phyloP scores from a whole-genome alignment of 139 green algal genomes.

The Chlorella sp. region DNA sequence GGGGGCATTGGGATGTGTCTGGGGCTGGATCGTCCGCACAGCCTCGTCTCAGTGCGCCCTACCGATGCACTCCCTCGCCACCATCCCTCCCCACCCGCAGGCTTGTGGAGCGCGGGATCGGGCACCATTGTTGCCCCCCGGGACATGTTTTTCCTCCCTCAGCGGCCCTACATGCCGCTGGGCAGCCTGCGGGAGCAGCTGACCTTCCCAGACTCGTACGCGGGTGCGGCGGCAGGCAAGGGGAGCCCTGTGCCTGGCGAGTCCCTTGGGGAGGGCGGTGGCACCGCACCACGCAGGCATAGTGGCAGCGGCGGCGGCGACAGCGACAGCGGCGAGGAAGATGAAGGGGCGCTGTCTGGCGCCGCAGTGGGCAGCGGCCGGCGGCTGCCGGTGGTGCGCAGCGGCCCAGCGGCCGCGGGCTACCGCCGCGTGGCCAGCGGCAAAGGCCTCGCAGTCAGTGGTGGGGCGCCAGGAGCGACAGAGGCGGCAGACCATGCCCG shows the following conservation, averaged over 20 bases:
- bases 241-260: neutral
- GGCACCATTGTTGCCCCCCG: slow-evolving; percentile 50
- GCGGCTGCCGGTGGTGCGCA: neutral
- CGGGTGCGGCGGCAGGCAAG: neutral
- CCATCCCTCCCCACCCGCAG: neutral
- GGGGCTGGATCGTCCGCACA: no score
- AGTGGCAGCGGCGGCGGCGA: neutral
- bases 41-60: no score
- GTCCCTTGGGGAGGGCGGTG: neutral
- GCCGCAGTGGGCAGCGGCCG: slow-evolving; percentile 5
- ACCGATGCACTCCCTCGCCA: no score
- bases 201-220: slow-evolving; percentile 70
- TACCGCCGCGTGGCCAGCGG: slow-evolving; percentile 4
- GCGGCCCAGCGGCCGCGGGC: neutral
- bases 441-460: no score
- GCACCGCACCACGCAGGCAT: neutral
- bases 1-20: neutral
- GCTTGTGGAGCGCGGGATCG: slow-evolving; percentile 52
- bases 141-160: slow-evolving; percentile 88
- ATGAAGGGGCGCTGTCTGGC: neutral
- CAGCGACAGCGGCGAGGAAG: slow-evolving; percentile 14
- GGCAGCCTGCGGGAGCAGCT: slow-evolving; percentile 86
- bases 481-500: neutral
- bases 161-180: slow-evolving; percentile 92
- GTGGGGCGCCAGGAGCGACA: neutral